Conservation (phyloP, 139 green algal genomes). For the Haematococcus lacustris region DNA sequence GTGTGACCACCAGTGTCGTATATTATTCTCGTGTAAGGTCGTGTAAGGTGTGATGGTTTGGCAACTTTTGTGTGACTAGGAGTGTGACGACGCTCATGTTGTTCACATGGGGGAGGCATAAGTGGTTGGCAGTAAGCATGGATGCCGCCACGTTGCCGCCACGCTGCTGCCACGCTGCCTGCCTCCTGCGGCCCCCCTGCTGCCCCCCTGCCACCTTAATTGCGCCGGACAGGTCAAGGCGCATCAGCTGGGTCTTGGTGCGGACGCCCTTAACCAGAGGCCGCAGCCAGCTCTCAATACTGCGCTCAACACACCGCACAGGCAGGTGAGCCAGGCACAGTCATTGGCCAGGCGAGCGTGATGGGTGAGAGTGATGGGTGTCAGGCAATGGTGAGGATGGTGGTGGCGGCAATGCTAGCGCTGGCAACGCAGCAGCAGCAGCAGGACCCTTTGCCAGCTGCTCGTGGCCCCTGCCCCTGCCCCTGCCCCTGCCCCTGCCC, state of each 20-base stretch:
- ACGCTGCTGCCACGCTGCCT: neutral
- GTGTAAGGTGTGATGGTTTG: too few species aligned
- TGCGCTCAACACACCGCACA: neutral
- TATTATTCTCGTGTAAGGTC: too few species aligned
- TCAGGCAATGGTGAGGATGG: neutral
- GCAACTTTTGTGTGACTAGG: neutral
- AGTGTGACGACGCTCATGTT: neutral
- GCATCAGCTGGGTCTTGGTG: slow-evolving; percentile 16
- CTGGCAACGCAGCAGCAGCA: neutral
- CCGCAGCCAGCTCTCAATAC: slow-evolving; percentile 26
- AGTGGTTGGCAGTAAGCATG: too few species aligned
- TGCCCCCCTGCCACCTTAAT: slow-evolving; percentile 13
- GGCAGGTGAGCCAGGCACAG: neutral
- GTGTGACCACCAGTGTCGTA: neutral
- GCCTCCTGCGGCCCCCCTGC: neutral
- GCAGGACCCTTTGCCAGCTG: neutral
- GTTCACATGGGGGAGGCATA: neutral
- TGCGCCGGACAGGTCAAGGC: slow-evolving; percentile 14
- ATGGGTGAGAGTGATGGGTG: neutral
- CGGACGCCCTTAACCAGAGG: slow-evolving; percentile 29
- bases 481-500: too few species aligned
- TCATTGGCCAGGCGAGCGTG: neutral
- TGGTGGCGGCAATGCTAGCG: neutral
- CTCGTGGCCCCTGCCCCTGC: too few species aligned
- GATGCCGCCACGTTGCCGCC: neutral